phyloP scores from a whole-genome alignment of 2,329 filamentous ascomycete genomes.

The Pseudogymnoascus sp. region DNA sequence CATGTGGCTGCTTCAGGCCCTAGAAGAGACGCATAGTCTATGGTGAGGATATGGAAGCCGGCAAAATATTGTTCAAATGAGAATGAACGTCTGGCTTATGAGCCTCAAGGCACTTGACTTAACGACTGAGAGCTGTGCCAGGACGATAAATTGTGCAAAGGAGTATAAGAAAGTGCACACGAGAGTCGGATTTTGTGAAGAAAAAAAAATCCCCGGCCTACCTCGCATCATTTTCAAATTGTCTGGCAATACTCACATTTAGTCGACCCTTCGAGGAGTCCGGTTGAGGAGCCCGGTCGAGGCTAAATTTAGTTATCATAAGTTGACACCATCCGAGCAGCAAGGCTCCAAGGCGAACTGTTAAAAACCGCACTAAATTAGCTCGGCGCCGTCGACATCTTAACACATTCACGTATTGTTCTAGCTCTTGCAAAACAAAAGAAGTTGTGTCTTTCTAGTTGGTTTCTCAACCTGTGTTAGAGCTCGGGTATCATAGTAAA shows the following conservation, averaged over 20 bases:
- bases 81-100: background rate
- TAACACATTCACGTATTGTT: background rate
- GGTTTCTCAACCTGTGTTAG: background rate
- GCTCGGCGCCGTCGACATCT: background rate
- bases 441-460: background rate
- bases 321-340: background rate
- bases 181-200: background rate
- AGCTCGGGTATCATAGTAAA: slow-evolving; percentile 5
- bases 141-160: background rate
- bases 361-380: background rate
- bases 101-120: background rate
- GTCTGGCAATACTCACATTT: background rate
- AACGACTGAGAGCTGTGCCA: background rate
- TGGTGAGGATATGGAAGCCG: background rate
- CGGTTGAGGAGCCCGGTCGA: background rate
- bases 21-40: background rate
- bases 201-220: too few relatives aligned
- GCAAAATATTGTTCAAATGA: background rate
- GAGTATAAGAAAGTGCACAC: background rate
- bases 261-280: background rate
- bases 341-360: background rate
- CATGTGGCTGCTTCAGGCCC: background rate
- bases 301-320: background rate
- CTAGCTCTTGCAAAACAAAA: background rate
- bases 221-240: background rate